Evolutionary conservation across 441 rosid species (phyloP).

Genomic region (Kokia cookei): DNA sequence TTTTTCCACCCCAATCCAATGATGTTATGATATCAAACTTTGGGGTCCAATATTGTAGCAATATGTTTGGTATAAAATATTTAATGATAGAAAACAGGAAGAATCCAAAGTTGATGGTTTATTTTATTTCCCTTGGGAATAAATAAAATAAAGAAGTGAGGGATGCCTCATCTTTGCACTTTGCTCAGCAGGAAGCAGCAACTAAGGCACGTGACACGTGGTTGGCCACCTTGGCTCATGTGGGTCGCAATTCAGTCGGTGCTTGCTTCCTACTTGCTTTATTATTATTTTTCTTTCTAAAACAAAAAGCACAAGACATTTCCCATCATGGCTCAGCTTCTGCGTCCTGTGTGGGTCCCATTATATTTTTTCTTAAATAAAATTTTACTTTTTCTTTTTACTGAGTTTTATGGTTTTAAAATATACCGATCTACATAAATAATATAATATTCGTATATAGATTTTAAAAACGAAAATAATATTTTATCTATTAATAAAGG

Average conservation of each 20-base stretch:
- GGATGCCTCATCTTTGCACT: background rate
- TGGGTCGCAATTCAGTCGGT: background rate
- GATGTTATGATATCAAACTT: background rate
- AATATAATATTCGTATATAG: no score
- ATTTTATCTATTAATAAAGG: no score
- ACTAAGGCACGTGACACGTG: background rate
- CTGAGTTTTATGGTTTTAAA: background rate
- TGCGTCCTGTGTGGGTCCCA: background rate
- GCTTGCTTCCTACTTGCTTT: background rate
- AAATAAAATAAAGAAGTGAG: background rate
- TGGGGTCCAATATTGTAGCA: background rate
- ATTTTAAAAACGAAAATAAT: no score
- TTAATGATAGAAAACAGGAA: background rate
- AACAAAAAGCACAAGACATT: background rate
- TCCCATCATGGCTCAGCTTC: background rate
- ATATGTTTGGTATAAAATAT: background rate
- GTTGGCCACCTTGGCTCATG: slow-evolving; percentile 1
- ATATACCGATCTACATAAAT: no score
- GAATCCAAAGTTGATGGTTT: background rate
- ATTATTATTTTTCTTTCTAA: background rate
- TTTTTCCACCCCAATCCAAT: background rate
- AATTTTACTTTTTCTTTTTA: background rate
- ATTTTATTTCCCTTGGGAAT: background rate
- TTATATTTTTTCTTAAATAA: background rate
- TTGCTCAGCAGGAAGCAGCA: background rate